Evolutionary conservation across 176 grass and related monocot species (phyloP).

Genomic region (Calamus simplicifolius): DNA sequence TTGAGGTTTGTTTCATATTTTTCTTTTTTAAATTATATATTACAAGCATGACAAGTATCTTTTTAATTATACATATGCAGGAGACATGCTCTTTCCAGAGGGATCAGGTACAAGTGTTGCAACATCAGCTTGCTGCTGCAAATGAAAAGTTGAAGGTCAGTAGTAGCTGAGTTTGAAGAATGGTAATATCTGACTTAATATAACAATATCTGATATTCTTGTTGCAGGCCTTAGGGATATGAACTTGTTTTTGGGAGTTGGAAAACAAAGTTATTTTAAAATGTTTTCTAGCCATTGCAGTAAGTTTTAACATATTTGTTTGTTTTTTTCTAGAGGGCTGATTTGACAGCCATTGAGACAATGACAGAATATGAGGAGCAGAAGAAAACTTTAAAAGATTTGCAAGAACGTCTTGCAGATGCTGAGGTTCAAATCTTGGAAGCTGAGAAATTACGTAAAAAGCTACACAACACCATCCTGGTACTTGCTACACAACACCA

Average conservation of each 20-base stretch:
- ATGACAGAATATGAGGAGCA: slow-evolving; percentile 60
- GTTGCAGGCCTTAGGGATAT: no score
- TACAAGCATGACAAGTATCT: neutral
- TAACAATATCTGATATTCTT: no score
- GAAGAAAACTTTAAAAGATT: slow-evolving; percentile 52
- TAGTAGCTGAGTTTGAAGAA: neutral
- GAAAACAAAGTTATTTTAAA: no score
- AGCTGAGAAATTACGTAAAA: slow-evolving; percentile 77
- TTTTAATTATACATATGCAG: slow-evolving; percentile 11
- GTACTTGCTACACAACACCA: slow-evolving; percentile 87
- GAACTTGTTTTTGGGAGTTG: no score
- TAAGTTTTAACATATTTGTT: neutral
- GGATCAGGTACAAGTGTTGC: slow-evolving; percentile 36
- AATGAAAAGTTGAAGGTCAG: slow-evolving; percentile 51
- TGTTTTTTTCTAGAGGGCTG: slow-evolving; percentile 50
- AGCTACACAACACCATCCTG: slow-evolving; percentile 94
- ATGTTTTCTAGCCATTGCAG: no score
- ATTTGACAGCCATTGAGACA: slow-evolving; percentile 54
- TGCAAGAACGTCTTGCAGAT: slow-evolving; percentile 51
- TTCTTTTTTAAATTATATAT: neutral
- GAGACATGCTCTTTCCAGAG: slow-evolving; percentile 46
- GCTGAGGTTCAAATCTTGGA: slow-evolving; percentile 82
- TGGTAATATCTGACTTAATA: no score
- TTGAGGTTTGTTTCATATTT: slow-evolving; percentile 6
- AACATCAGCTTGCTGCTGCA: slow-evolving; percentile 42